A percentile compares a stretch with the other conserved stretches of the same genome.
These are phyloP conservation scores for Tuber calosporum DNA, from an alignment of 495 filamentous ascomycete species.

Conservation along the genomic window DNA sequence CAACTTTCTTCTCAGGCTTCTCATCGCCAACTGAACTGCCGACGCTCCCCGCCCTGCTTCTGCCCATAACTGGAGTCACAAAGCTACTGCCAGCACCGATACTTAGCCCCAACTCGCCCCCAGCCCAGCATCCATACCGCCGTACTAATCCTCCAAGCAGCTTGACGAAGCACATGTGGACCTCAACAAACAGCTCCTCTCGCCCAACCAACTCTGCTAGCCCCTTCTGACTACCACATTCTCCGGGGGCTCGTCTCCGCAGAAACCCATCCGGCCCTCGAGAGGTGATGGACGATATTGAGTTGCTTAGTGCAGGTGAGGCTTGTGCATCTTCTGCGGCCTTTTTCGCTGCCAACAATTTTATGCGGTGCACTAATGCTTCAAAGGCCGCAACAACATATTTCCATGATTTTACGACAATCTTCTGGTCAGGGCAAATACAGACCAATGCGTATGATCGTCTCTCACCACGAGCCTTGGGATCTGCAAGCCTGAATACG, in stretches of 20 bases:
- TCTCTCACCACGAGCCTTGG: constrained; percentile 76
- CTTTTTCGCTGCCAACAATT: constrained; percentile 53
- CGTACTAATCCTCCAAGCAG: constrained; percentile 59
- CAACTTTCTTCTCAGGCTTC: constrained; percentile 23
- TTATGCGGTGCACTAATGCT: constrained; percentile 67
- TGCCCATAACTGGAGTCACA: constrained; percentile 24
- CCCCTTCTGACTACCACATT: constrained; percentile 53
- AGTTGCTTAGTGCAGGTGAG: constrained; percentile 40
- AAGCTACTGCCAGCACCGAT: constrained; percentile 26
- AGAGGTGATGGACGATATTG: constrained; percentile 33
- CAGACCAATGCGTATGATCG: constrained; percentile 83
- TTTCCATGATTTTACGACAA: constrained; percentile 67
- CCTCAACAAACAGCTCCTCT: constrained; percentile 78
- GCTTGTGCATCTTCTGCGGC: constrained; percentile 53
- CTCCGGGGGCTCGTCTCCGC: constrained; percentile 35
- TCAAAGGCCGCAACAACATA: constrained; percentile 69
- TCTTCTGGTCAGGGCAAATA: constrained; percentile 62
- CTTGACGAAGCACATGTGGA: constrained; percentile 72
- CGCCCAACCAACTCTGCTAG: constrained; percentile 79
- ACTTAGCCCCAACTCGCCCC: constrained; percentile 30
- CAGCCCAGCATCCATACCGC: constrained; percentile 38
- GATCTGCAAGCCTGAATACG: constrained; percentile 81
- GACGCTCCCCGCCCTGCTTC: constrained; percentile 39
- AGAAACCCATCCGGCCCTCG: constrained; percentile 43
- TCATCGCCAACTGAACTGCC: constrained; percentile 35